Evolutionary conservation across 768 basidiomycete species (phyloP), one percentile per base, ranked within the genome.

Genomic region (Amanita phalloides): DNA sequence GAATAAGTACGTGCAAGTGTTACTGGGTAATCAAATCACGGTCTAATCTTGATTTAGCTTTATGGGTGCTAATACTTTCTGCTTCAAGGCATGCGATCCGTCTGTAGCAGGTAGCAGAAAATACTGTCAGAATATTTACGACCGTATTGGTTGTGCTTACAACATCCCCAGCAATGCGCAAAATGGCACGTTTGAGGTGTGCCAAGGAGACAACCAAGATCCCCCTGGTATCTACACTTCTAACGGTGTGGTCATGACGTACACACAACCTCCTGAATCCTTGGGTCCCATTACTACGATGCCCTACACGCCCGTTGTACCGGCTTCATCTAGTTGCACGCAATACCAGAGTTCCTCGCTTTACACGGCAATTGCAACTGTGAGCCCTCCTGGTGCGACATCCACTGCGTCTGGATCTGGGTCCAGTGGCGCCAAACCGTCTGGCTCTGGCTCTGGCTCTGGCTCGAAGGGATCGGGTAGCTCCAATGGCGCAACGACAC

Each of bases 21-120:
- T 32, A 11, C 3, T 30, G 30, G 13, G 26, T 54, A 44, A 13
- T 3, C 23, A 4, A 5, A 32, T n/a, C 11, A n/a, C 30, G 26
- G 32, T 44, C 23, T 39, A 13, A 4, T 37, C 4, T 20, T n/a
- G 35, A 25, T 35, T 11, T 57, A 84, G 85, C 62, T 90, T 90
- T 73, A 79, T 87, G 61, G 88, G 88, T 45, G 73, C 72, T 23
- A 63, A 69, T 56, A 49, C 53, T 21, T 84, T 86, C 72, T 90
- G 86, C 65, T 60, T 86, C 56, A 90, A 90, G 65, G 69, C 75
- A 0, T 91, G 88, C 68, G 78, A 87, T 59, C 81, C 81, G 1
- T 56, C 63, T 1, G 68, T 70, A 9, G 58, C 74, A n/a, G 71
- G 78, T 58, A 71, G 75, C 0, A 67, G 69, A 3, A 60, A 68